Evolutionary conservation across 352 stramenopile species (phyloP).

Genomic region (Pilasporangium apinafurcum): DNA sequence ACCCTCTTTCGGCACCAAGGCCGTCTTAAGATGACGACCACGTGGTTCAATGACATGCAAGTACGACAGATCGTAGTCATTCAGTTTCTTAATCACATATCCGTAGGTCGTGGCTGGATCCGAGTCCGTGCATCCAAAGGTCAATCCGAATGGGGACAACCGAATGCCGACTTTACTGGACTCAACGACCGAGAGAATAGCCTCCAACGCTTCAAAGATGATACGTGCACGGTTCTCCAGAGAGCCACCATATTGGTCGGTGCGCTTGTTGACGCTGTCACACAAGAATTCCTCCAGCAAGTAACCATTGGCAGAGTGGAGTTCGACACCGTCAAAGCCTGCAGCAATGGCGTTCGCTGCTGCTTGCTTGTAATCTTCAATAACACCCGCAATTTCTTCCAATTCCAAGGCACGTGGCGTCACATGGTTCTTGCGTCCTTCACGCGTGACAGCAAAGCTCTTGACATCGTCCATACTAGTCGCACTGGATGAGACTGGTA

Average conservation of each 20-base stretch:
- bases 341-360: conserved; percentile 35
- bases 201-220: conserved; percentile 47
- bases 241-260: conserved; percentile 63
- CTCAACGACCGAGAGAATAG: not conserved
- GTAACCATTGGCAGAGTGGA: conserved; percentile 85
- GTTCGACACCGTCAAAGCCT: conserved; percentile 81
- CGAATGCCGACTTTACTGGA: conserved; percentile 4
- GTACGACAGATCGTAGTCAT: conserved; percentile 30
- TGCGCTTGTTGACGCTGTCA: conserved; percentile 43
- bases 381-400: conserved; percentile 61
- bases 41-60: conserved; percentile 46
- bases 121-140: conserved; percentile 12
- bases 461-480: conserved; percentile 22
- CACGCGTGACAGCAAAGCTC: conserved; percentile 32
- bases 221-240: conserved; percentile 65
- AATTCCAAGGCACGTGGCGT: conserved; percentile 55
- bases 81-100: conserved; percentile 13
- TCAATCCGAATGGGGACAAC: conserved; percentile 5
- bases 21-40: conserved; percentile 14
- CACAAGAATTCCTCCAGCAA: conserved; percentile 84
- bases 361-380: conserved; percentile 57
- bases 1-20: conserved; percentile 22
- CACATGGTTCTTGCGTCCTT: conserved; percentile 32
- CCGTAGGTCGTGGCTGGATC: conserved; percentile 15
- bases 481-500: conserved; percentile 51